Conservation (phyloP, 805 yeast species). For the Saturnispora ahearnii region DNA sequence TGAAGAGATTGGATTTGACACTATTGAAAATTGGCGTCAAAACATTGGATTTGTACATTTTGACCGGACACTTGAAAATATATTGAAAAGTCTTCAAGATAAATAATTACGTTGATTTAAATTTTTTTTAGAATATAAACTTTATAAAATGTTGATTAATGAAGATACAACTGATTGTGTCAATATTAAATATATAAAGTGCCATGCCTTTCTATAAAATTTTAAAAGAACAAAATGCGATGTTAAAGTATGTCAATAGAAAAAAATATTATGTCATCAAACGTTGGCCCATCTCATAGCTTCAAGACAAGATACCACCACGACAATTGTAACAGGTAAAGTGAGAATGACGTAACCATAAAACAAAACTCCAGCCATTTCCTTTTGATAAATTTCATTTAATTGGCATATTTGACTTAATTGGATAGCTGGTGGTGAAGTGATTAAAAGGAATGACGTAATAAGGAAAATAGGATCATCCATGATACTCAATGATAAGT, state of each 20-base stretch:
- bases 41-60: slow-evolving; percentile 14
- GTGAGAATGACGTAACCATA: slow-evolving; percentile 77
- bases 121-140: neutral
- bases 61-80: neutral
- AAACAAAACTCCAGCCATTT: slow-evolving; percentile 73
- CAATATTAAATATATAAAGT: neutral
- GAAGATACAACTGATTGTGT: neutral
- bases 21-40: slow-evolving; percentile 18
- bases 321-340: slow-evolving; percentile 64
- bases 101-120: neutral
- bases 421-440: slow-evolving; percentile 80
- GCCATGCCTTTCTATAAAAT: neutral
- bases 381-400: slow-evolving; percentile 66
- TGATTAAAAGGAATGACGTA: slow-evolving; percentile 65
- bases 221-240: neutral
- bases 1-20: slow-evolving; percentile 11
- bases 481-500: slow-evolving; percentile 54
- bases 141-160: neutral
- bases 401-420: slow-evolving; percentile 72
- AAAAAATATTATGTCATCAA: neutral
- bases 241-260: neutral
- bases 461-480: slow-evolving; percentile 77
- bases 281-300: slow-evolving; percentile 32
- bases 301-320: slow-evolving; percentile 60
- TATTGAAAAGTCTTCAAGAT: slow-evolving; percentile 2